These are phyloP conservation scores for Stellera chamaejasme DNA, from an alignment of 345 rosid genomes.

Conservation along the genomic window DNA sequence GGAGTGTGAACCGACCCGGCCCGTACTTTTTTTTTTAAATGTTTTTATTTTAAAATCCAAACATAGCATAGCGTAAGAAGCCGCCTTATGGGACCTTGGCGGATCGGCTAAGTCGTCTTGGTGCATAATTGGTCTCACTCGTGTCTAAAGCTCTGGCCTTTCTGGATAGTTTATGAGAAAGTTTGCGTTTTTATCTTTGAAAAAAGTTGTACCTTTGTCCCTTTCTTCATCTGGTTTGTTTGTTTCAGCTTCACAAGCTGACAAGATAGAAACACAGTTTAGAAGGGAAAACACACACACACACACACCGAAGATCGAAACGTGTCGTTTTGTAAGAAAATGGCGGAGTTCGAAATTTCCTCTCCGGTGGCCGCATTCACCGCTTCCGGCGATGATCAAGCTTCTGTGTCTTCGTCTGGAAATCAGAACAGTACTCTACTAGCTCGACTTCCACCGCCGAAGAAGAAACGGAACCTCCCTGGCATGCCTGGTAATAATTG, in stretches of 20 bases:
- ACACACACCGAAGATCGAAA: background rate
- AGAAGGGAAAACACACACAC: background rate
- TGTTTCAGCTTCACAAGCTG: conserved; percentile 1
- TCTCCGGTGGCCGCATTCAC: conserved; percentile 33
- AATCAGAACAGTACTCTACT: conserved; percentile 19
- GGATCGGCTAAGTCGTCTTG: conserved; percentile 20
- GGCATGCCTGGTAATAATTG: conserved; percentile 65
- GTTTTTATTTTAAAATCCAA: too few relatives aligned
- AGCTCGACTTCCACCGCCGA: conserved; percentile 16
- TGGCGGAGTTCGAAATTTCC: conserved; percentile 34
- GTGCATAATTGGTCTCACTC: conserved; percentile 9
- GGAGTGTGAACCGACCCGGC: too few relatives aligned
- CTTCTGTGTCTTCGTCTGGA: conserved; percentile 19
- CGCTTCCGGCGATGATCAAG: conserved; percentile 32
- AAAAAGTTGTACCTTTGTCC: too few relatives aligned
- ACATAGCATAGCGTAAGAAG: too few relatives aligned
- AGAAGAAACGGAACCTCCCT: conserved; percentile 73
- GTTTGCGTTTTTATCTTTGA: conserved; percentile 6
- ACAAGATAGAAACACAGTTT: too few relatives aligned
- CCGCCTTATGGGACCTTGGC: conserved; percentile 28
- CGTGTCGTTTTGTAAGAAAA: conserved; percentile 5
- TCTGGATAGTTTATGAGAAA: conserved; percentile 3
- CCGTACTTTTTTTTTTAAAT: too few relatives aligned
- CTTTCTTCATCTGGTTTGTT: conserved; percentile 2
- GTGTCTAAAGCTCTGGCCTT: background rate